Base-by-base conservation (phyloP, 2,329 filamentous ascomycete species). In the Diaporthe aspalathi region DNA sequence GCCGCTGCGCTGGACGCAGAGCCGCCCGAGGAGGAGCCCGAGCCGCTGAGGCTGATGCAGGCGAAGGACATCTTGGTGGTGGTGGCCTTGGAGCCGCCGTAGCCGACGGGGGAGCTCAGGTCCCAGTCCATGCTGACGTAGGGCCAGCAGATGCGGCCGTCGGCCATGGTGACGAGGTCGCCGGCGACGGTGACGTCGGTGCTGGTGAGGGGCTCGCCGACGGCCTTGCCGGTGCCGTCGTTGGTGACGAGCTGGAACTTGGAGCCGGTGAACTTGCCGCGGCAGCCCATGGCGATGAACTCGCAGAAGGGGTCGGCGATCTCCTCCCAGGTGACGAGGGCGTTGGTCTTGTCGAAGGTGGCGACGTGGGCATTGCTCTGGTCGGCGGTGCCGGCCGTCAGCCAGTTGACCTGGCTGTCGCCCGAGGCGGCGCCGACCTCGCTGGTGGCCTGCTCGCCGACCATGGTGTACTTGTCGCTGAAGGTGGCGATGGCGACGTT, bases 261-360 rank as follows among this genome's bases (percentile, higher is more conserved):
- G 9, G 89, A 86, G 12, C 89, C 89, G 3, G 86, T 83, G 77
- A 88, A 91, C 6, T 81, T 80, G n/a, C 89, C 89, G 52, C 81
- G 80, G 81, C 89, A 91, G 29, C 88, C 87, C 84, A 91, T 88
- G 40, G 88, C 88, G 47, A 89, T 82, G 72, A 84, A 85, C 68
- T 87, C 82, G 78, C 89, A 91, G 50, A 79, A 78, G 1, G 89
- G 88, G 74, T 84, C 77, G 29, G 84, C 84, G 70, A 90, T 88
- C 79, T 90, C 87, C 79, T 91, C 89, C 88, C 88, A 91, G 17
- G 86, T 86, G 38, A 91, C 82, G 2, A 91, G 81, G 2, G 88
- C 88, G 57, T 83, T 85, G 60, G 79, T 80, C 54, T 79, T 77
- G 73, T 88, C 86, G 57, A 90, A 88, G 8, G 86, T 81, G 17